phyloP scores from a whole-genome alignment of 2,329 filamentous ascomycete genomes.

The Penicillium sp. region DNA sequence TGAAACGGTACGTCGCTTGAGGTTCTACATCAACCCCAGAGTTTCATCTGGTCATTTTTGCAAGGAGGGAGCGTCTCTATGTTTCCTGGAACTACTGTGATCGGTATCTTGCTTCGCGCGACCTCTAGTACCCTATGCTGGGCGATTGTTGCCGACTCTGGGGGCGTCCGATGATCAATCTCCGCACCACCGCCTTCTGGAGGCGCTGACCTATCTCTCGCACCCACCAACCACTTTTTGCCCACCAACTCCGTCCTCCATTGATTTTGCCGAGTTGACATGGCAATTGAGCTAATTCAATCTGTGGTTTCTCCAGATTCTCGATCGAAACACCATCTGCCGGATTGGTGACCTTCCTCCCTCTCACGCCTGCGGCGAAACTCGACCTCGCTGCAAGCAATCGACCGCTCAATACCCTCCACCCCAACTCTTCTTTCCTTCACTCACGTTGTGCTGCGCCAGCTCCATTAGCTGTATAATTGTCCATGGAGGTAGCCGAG shows the following conservation, averaged over 20 bases:
- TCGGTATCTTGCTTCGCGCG: conserved; percentile 20
- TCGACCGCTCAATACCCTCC: conserved; percentile 8
- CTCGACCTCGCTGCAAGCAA: conserved; percentile 15
- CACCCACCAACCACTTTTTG: conserved; percentile 19
- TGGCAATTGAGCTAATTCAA: conserved; percentile 27
- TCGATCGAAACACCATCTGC: conserved; percentile 7
- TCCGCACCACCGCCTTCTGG: conserved; percentile 39
- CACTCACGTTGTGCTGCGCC: neutral
- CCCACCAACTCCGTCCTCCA: conserved; percentile 9
- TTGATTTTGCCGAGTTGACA: conserved; percentile 10
- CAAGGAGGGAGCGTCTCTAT: neutral
- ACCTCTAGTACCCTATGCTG: conserved; percentile 15
- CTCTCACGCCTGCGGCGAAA: conserved; percentile 16
- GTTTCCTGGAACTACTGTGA: neutral
- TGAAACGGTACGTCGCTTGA: conserved; percentile 34
- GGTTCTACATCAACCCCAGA: conserved; percentile 12
- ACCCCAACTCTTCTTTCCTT: neutral
- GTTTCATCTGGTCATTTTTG: conserved; percentile 1
- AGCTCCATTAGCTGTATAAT: conserved; percentile 1
- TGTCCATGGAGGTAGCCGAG: conserved; percentile 41
- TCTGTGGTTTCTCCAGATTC: conserved; percentile 20
- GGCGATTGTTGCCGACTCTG: conserved; percentile 26
- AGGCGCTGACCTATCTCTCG: conserved; percentile 21
- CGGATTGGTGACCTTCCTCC: conserved; percentile 19
- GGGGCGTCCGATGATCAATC: conserved; percentile 35